A percentile compares a stretch with the other conserved stretches of the same genome.
Evolutionary conservation across 192 early-diverging fungal species (phyloP).

Genomic region (Umbelopsis vinacea): DNA sequence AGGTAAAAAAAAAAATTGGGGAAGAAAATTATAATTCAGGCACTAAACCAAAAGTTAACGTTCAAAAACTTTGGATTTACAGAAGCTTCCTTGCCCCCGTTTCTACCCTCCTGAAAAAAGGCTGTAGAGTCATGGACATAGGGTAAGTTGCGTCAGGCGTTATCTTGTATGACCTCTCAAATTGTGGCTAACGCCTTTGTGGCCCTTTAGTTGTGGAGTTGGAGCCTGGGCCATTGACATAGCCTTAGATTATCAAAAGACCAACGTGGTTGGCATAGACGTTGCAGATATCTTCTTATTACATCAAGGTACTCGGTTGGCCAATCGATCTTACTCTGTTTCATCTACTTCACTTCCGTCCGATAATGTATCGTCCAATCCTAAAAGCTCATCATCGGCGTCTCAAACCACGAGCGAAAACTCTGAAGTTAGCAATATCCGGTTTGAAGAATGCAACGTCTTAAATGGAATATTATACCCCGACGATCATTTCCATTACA

Average conservation of each 20-base stretch:
- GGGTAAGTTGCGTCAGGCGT: slow-evolving; percentile 21
- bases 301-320: background rate
- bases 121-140: slow-evolving; percentile 31
- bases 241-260: slow-evolving; percentile 30
- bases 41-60: background rate
- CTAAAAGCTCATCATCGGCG: background rate
- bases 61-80: background rate
- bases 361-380: background rate
- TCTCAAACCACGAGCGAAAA: background rate
- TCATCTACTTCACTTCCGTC: background rate
- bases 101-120: slow-evolving; percentile 22
- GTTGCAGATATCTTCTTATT: slow-evolving; percentile 20
- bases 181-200: background rate
- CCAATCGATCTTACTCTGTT: background rate
- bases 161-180: background rate
- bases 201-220: slow-evolving; percentile 29
- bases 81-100: slow-evolving; percentile 36
- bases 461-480: slow-evolving; percentile 16
- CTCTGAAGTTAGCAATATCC: slow-evolving; percentile 6
- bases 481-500: slow-evolving; percentile 36
- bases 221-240: slow-evolving; percentile 41
- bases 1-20: slow-evolving; percentile 20
- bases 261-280: slow-evolving; percentile 28
- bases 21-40: background rate
- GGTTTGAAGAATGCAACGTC: slow-evolving; percentile 13